A percentile compares a stretch with the other conserved stretches of the same genome.
These are phyloP conservation scores for Scheffersomyces cryptocercus DNA, from an alignment of 1,139 yeast species.

Conservation along the genomic window DNA sequence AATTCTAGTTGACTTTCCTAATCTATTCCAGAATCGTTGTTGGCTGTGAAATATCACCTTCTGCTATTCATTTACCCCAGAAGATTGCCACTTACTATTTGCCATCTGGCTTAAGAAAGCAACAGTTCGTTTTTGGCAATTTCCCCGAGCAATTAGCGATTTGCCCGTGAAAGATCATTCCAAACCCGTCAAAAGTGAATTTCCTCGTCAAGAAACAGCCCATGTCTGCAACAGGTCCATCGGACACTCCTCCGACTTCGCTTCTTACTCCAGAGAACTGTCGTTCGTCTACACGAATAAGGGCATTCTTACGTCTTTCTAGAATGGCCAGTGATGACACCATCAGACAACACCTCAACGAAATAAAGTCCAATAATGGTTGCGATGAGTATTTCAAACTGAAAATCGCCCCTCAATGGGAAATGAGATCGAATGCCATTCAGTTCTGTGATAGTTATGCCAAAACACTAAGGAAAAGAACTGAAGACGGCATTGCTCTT, in stretches of 20 bases:
- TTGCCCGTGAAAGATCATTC: too few relatives aligned
- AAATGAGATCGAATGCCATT: conserved; percentile 29
- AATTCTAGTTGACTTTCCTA: too few relatives aligned
- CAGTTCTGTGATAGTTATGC: conserved; percentile 34
- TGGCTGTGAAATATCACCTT: too few relatives aligned
- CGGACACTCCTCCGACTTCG: neutral
- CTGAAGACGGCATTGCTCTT: conserved; percentile 2
- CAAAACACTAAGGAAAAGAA: conserved; percentile 18
- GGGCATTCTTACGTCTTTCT: conserved; percentile 41
- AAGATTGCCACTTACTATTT: too few relatives aligned
- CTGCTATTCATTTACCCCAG: too few relatives aligned
- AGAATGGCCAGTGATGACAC: conserved; percentile 43
- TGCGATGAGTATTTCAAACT: conserved; percentile 32
- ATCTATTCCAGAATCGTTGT: too few relatives aligned
- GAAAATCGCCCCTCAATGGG: conserved; percentile 42
- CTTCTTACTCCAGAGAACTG: conserved; percentile 35
- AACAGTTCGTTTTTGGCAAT: too few relatives aligned
- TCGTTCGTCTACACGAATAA: conserved; percentile 31
- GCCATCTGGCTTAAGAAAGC: too few relatives aligned
- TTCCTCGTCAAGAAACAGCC: neutral
- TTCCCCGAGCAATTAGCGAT: too few relatives aligned
- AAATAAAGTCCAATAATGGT: conserved; percentile 14
- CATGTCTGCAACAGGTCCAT: too few relatives aligned
- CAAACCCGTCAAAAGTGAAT: neutral
- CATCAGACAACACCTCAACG: conserved; percentile 40